Evolutionary conservation across 371 early-diverging fungal genomes (phyloP), one percentile per base, ranked within the genome.

Genomic region (Entomophthora muscae): DNA sequence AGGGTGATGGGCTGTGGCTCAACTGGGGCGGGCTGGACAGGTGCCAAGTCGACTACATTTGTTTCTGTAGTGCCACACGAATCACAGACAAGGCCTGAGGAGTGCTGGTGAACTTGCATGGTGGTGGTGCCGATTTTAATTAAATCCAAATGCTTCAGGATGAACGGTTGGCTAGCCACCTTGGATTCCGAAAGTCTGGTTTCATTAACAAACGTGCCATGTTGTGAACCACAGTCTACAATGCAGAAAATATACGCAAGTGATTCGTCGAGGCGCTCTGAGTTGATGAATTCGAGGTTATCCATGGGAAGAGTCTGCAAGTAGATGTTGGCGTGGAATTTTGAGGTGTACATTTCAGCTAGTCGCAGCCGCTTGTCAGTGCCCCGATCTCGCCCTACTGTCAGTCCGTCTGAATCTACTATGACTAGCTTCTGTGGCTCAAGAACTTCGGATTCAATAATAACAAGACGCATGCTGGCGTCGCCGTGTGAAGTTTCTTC

Each of bases 201-300:
- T 1, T 69, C 71, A 61, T 79, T 79, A 51, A 79, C 66, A 64
- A 78, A 74, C 1, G 80, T 78, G 5, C 80, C 80, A 42, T 79
- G 78, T 1, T 77, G 77, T 0, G 80, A 79, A 1, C 78, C 80
- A 52, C 68, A 71, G 57, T 79, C 80, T 21, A 73, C 66, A 56
- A 79, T 66, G 57, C 66, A 76, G 31, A 78, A 72, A 5, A 66
- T 68, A 55, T 66, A 70, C 12, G 66, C 32, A n/a, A 27, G 53
- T 5, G 55, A 55, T 10, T 55, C 55, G 55, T 55, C 26, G 24
- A 55, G 55, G 10, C 28, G 22, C 26, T 55, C 59, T 31, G 55
- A 27, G 55, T 55, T 55, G 22, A 55, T 55, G 26, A 55, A 55
- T 21, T 27, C 24, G 26, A 55, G 22, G 55, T 27, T 55, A 5